Evolutionary conservation across 768 basidiomycete genomes (phyloP).

Genomic region (Xerocomus spinulosus): DNA sequence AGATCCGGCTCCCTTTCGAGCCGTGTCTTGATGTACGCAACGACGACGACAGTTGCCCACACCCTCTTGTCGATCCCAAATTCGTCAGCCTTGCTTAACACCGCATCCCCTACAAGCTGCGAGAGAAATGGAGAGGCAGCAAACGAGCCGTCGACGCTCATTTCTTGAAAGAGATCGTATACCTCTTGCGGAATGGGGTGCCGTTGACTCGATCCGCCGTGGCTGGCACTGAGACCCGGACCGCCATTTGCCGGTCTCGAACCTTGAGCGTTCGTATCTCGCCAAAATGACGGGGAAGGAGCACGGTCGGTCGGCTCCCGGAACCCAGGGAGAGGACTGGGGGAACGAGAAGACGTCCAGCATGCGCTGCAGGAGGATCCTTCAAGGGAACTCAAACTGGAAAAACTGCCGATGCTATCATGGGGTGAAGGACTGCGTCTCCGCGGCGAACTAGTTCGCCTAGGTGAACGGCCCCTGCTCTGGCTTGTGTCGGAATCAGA

Average conservation of each 20-base stretch:
- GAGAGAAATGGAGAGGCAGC: constrained; percentile 27
- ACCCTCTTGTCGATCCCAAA: constrained; percentile 31
- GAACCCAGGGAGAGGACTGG: constrained; percentile 19
- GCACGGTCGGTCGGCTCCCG: constrained; percentile 27
- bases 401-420: constrained; percentile 34
- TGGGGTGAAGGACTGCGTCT: constrained; percentile 17
- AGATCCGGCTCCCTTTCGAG: constrained; percentile 37
- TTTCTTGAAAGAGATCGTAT: constrained; percentile 35
- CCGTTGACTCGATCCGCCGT: not conserved
- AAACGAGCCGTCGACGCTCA: constrained; percentile 49
- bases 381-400: constrained; percentile 48
- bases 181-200: constrained; percentile 25
- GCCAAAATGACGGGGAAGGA: constrained; percentile 32
- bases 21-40: constrained; percentile 42
- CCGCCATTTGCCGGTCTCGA: constrained; percentile 1
- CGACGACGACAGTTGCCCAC: constrained; percentile 48
- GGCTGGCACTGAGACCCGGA: not conserved
- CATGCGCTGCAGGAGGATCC: constrained; percentile 34
- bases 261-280: not conserved
- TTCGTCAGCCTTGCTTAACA: constrained; percentile 30
- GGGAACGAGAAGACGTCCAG: constrained; percentile 27
- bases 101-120: constrained; percentile 34
- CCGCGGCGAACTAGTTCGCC: not conserved
- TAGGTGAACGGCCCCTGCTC: constrained; percentile 2
- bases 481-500: constrained; percentile 12